A percentile compares a stretch with the other conserved stretches of the same genome.
Conservation (phyloP, 805 yeast species). For the Pichia paraexigua region DNA sequence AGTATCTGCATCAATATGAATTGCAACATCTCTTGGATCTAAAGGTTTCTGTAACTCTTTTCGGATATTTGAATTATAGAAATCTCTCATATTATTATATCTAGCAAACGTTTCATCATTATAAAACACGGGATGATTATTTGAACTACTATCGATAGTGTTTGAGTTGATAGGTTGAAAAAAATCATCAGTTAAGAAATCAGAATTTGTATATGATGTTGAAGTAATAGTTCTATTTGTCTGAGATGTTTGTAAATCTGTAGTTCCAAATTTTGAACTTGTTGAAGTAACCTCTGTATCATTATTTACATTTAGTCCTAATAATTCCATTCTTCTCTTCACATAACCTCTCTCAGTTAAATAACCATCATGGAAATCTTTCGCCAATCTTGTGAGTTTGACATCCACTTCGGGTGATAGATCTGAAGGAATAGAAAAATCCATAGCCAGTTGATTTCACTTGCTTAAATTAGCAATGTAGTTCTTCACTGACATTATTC, state of each 20-base stretch:
- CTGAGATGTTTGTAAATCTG: background rate
- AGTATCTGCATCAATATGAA: slow-evolving; percentile 17
- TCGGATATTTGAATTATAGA: slow-evolving; percentile 7
- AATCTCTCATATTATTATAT: slow-evolving; percentile 1
- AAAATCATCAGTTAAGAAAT: slow-evolving; percentile 2
- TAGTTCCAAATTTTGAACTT: background rate
- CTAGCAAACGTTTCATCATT: slow-evolving; percentile 5
- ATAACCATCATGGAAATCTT: slow-evolving; percentile 59
- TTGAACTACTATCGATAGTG: slow-evolving; percentile 11
- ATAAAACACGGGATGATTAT: slow-evolving; percentile 6
- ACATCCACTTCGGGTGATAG: slow-evolving; percentile 30
- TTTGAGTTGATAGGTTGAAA: slow-evolving; percentile 1
- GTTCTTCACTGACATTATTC: background rate
- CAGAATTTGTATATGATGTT: background rate
- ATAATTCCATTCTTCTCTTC: slow-evolving; percentile 44
- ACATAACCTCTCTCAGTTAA: slow-evolving; percentile 67
- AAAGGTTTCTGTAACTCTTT: slow-evolving; percentile 49
- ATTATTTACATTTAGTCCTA: background rate
- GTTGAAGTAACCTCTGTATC: background rate
- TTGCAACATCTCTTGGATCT: slow-evolving; percentile 47
- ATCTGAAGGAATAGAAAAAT: slow-evolving; percentile 40
- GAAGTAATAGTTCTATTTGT: background rate
- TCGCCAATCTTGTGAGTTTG: slow-evolving; percentile 34
- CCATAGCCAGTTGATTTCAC: slow-evolving; percentile 23
- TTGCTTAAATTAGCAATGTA: too few species aligned